Conservation (phyloP, 2,329 filamentous ascomycete species). For the Alternaria atra region DNA sequence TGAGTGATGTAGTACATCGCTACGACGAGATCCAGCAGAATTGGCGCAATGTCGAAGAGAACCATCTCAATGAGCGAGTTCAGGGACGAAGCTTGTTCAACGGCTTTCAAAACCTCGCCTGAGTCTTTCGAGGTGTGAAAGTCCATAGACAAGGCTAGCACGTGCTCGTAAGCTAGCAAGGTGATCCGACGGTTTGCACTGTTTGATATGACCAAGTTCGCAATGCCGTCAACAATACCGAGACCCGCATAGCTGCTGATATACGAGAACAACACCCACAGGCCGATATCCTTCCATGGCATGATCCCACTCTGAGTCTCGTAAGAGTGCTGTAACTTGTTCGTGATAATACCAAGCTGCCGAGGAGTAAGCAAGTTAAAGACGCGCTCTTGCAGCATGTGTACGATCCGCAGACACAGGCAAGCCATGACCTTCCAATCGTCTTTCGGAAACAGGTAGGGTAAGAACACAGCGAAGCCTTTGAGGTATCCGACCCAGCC, state of each 20-base stretch:
- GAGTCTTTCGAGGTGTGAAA: constrained; percentile 74
- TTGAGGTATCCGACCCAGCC: constrained; percentile 81
- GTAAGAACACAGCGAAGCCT: constrained; percentile 77
- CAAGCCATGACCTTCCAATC: constrained; percentile 75
- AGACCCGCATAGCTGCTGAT: constrained; percentile 63
- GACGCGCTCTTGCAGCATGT: constrained; percentile 74
- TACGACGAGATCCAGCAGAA: constrained; percentile 68
- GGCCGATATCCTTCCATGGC: constrained; percentile 62
- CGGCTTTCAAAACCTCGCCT: constrained; percentile 69
- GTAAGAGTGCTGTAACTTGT: constrained; percentile 62
- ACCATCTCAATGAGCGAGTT: constrained; percentile 67
- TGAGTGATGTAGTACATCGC: constrained; percentile 69
- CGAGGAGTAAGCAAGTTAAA: constrained; percentile 81
- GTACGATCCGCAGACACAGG: constrained; percentile 71
- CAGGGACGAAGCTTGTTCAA: constrained; percentile 69
- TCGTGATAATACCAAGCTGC: constrained; percentile 80
- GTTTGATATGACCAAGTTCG: constrained; percentile 65
- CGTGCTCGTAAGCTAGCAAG: constrained; percentile 70
- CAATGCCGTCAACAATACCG: constrained; percentile 58
- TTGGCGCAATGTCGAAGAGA: constrained; percentile 70
- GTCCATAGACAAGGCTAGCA: constrained; percentile 74
- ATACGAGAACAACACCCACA: constrained; percentile 60
- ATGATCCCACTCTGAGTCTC: constrained; percentile 53
- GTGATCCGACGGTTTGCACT: constrained; percentile 67
- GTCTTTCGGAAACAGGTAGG: constrained; percentile 79